Evolutionary conservation across 345 rosid genomes (phyloP).

Genomic region (Arabidopsis suecica): DNA sequence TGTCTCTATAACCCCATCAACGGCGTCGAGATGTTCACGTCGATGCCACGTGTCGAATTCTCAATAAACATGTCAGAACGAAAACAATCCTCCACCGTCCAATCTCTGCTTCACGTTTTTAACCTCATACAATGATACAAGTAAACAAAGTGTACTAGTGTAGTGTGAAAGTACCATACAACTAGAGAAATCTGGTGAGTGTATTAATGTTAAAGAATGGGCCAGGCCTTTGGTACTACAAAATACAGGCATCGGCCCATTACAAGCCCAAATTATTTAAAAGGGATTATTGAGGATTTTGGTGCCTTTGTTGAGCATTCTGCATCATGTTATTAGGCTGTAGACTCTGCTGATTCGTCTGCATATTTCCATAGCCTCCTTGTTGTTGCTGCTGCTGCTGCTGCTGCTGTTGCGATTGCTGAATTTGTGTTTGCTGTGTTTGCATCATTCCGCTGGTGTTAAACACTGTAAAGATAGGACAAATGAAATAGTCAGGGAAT

Average conservation of each 20-base stretch:
- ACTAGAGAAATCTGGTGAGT: not conserved
- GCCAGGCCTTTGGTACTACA: not conserved
- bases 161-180: not conserved
- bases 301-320: conserved; percentile 76
- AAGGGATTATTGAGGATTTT: conserved; percentile 61
- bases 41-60: conserved; percentile 14
- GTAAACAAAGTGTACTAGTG: too few species aligned
- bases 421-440: conserved; percentile 65
- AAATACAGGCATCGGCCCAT: not conserved
- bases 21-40: conserved; percentile 29
- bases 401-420: conserved; percentile 68
- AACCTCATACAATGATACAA: not conserved
- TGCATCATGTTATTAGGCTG: conserved; percentile 79
- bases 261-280: not conserved
- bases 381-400: conserved; percentile 55
- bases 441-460: conserved; percentile 77
- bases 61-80: not conserved
- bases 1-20: conserved; percentile 31
- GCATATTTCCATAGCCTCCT: conserved; percentile 70
- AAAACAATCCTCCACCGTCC: not conserved
- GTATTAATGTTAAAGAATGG: not conserved
- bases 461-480: conserved; percentile 64
- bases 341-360: conserved; percentile 66
- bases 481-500: not conserved
- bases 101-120: conserved; percentile 11